Conservation (phyloP, 495 filamentous ascomycete genomes). For the Jackrogersella multiformis region DNA sequence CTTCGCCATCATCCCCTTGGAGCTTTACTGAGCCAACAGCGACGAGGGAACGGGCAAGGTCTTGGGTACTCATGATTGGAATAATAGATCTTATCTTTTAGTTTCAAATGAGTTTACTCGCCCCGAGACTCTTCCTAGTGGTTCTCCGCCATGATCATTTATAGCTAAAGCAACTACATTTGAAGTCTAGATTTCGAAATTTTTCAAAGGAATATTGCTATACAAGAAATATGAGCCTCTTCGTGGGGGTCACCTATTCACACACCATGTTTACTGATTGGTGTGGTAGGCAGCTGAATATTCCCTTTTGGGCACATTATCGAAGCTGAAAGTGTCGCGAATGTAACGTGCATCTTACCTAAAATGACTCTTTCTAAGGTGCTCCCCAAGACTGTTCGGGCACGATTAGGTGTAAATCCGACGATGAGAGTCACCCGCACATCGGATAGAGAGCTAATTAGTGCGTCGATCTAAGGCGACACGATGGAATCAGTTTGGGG, state of each 20-base stretch:
- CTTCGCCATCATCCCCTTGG: constrained; percentile 11
- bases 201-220: not conserved
- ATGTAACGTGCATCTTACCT: constrained; percentile 17
- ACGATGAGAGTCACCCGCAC: not conserved
- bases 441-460: not conserved
- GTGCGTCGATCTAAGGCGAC: not conserved
- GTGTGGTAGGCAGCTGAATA: constrained; percentile 3
- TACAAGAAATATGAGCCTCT: constrained; percentile 6
- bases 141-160: not conserved
- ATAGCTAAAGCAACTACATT: not conserved
- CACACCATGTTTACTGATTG: constrained; percentile 16
- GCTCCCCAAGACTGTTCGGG: not conserved
- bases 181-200: not conserved
- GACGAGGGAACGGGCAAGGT: constrained; percentile 31
- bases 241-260: constrained; percentile 22
- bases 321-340: constrained; percentile 24
- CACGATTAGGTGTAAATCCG: constrained; percentile 6
- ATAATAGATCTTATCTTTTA: not conserved
- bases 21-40: constrained; percentile 21
- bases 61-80: constrained; percentile 30
- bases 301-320: constrained; percentile 11
- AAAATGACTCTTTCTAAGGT: not conserved
- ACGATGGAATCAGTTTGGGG: not conserved
- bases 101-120: not conserved
- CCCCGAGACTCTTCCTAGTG: not conserved